Base-by-base conservation (phyloP, 2,329 filamentous ascomycete genomes). In the Penicillium sp. region DNA sequence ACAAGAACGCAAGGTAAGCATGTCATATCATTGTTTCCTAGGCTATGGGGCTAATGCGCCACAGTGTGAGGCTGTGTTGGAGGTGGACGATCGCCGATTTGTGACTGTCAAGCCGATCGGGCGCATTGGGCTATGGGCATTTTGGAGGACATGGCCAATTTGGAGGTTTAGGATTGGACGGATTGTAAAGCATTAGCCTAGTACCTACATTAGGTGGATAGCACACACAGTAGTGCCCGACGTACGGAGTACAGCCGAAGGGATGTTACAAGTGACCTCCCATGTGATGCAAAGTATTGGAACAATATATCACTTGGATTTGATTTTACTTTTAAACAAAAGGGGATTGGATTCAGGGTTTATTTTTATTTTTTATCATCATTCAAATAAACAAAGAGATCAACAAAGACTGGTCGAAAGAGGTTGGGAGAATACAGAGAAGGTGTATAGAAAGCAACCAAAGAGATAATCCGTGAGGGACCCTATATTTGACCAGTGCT, bases 111-210 rank as follows among this genome's bases (percentile, higher is more conserved):
- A 82, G 44, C 81, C 8, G 84, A 89, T 64, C 80, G 85, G 62
- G 79, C 88, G 3, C 86, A 87, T 64, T 92, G 89, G 77, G 91
- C 91, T 1, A 81, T 95, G 69, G 92, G 92, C 0, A 68, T 96
- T 2, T 82, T 91, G n/a, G 89, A 95, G 53, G 90, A 95, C 71
- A 79, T 94, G 59, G 80, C 85, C 58, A 79, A 77, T 63, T 72
- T 90, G 64, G 83, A 84, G 53, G 66, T 90, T 39, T 79, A 81
- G 47, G 58, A 64, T 57, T 55, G 52, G 36, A 29, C 18, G 40
- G 55, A 52, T 27, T 27, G 24, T 32, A 43, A 18, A 31, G 7
- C 27, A 29, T 27, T 22, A 21, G 24, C 34, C 13, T 48, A 24
- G n/a, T 45, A 51, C 49, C 46, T 53, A 53, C 36, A 48, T 47